phyloP scores from a whole-genome alignment of 257 asterid species.

The Solanum lignicaule region DNA sequence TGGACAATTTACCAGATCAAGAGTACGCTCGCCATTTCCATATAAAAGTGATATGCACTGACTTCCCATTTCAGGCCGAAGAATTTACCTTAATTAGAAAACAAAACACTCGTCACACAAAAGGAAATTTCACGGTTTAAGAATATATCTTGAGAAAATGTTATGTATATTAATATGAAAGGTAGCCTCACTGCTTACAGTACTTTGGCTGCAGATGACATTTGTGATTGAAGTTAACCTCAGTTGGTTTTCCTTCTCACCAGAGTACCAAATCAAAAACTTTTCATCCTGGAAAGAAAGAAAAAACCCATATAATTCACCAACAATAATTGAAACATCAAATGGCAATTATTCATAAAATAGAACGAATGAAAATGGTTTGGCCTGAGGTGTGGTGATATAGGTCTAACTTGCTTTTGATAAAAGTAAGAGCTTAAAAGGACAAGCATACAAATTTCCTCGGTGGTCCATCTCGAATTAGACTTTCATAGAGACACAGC shows the following conservation, averaged over 20 bases:
- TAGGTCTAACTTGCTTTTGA: neutral
- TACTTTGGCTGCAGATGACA: slow-evolving; percentile 21
- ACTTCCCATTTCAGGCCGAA: slow-evolving; percentile 27
- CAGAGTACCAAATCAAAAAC: slow-evolving; percentile 35
- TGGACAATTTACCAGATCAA: slow-evolving; percentile 27
- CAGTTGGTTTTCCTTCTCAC: slow-evolving; percentile 37
- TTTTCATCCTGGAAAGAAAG: slow-evolving; percentile 33
- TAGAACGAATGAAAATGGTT: neutral
- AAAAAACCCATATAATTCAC: neutral
- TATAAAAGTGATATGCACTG: slow-evolving; percentile 33
- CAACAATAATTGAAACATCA: neutral
- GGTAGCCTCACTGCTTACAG: slow-evolving; percentile 15
- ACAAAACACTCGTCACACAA: neutral
- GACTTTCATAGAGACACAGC: neutral
- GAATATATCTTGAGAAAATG: neutral
- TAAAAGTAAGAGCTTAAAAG: neutral
- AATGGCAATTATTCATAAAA: neutral
- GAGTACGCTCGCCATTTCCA: slow-evolving; percentile 25
- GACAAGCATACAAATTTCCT: neutral
- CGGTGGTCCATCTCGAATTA: neutral
- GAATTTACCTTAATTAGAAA: neutral
- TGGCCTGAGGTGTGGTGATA: neutral
- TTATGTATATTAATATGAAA: neutral
- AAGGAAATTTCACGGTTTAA: neutral
- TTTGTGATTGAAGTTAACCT: slow-evolving; percentile 22